Evolutionary conservation across 2,329 filamentous ascomycete genomes (phyloP).

Genomic region (Aspergillus sergii): DNA sequence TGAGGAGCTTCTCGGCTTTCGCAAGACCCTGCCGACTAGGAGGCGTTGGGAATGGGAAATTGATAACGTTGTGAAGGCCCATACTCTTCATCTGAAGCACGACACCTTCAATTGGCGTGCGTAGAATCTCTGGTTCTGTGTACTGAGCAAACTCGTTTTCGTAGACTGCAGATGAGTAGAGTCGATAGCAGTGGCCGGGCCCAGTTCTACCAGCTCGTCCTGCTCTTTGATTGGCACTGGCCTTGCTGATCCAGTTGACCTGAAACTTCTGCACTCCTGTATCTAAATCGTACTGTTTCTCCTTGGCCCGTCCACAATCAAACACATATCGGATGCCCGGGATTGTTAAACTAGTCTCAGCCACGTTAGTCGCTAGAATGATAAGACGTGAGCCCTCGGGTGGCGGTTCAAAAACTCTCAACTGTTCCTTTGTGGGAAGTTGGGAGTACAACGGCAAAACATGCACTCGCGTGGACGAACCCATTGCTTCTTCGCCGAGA

Average conservation of each 20-base stretch:
- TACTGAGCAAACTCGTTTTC: conserved; percentile 84
- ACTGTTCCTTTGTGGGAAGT: conserved; percentile 84
- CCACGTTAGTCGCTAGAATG: conserved; percentile 92
- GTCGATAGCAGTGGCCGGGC: conserved; percentile 89
- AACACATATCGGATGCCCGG: conserved; percentile 95
- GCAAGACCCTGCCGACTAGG: conserved; percentile 75
- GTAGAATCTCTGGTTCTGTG: conserved; percentile 81
- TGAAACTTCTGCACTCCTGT: conserved; percentile 96
- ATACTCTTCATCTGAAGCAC: conserved; percentile 94
- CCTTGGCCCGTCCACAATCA: conserved; percentile 89
- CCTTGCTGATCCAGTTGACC: conserved; percentile 96
- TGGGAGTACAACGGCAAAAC: conserved; percentile 93
- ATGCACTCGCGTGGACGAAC: conserved; percentile 71
- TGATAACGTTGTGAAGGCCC: conserved; percentile 84
- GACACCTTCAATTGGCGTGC: conserved; percentile 89
- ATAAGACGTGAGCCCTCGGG: conserved; percentile 83
- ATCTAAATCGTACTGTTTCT: conserved; percentile 81
- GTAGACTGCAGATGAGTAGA: conserved; percentile 94
- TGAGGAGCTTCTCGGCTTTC: conserved; percentile 83
- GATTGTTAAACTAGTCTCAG: conserved; percentile 95
- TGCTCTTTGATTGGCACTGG: conserved; percentile 85
- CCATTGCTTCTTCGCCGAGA: conserved; percentile 61
- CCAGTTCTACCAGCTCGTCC: conserved; percentile 95
- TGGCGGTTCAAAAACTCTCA: conserved; percentile 82
- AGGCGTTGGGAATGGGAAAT: conserved; percentile 94